These are phyloP conservation scores for Mycena metata DNA, from an alignment of 768 basidiomycete genomes.

Conservation along the genomic window DNA sequence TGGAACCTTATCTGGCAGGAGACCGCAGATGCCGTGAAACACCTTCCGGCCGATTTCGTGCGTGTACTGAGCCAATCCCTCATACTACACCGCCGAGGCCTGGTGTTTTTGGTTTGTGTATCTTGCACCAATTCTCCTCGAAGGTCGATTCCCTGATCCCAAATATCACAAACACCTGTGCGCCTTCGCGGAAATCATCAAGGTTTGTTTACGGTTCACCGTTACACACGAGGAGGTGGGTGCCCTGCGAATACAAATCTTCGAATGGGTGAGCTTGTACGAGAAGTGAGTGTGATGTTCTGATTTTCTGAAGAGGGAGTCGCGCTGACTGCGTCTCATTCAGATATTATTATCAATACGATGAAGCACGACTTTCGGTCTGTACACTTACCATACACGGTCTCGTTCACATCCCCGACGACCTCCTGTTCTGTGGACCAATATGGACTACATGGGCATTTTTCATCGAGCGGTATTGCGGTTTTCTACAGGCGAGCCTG, in stretches of 20 bases:
- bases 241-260: conserved; percentile 44
- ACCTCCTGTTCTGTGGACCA: neutral
- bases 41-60: conserved; percentile 52
- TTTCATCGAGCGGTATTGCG: neutral
- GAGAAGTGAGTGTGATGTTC: conserved; percentile 45
- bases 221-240: conserved; percentile 45
- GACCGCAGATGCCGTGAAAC: conserved; percentile 41
- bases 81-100: conserved; percentile 50
- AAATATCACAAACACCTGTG: conserved; percentile 56
- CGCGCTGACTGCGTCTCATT: neutral
- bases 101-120: conserved; percentile 55
- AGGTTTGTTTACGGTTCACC: conserved; percentile 49
- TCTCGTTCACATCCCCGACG: neutral
- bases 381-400: neutral
- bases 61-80: conserved; percentile 42
- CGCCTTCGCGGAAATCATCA: conserved; percentile 51
- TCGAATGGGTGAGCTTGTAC: conserved; percentile 52
- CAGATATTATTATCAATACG: conserved; percentile 48
- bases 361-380: neutral
- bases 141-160: conserved; percentile 40
- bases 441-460: neutral
- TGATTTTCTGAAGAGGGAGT: too few species aligned
- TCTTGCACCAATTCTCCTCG: conserved; percentile 52
- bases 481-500: neutral
- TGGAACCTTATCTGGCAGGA: conserved; percentile 56